phyloP scores from a whole-genome alignment of 2,329 filamentous ascomycete species.

The Sporothrix globosa region DNA sequence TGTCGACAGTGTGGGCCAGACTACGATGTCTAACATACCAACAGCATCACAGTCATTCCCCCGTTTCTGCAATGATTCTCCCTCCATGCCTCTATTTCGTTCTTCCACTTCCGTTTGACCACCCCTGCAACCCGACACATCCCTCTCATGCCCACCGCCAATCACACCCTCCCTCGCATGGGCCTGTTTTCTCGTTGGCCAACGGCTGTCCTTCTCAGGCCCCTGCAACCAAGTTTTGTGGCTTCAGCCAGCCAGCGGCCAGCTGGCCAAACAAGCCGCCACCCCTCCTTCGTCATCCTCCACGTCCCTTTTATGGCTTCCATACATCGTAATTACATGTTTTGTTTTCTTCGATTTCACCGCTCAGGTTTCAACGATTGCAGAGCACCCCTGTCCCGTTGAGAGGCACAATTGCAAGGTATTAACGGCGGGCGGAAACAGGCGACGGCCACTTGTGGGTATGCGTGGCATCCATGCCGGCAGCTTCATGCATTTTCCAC shows the following conservation, averaged over 20 bases:
- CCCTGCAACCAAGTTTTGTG: constrained; percentile 12
- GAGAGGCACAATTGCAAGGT: neutral
- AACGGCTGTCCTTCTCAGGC: constrained; percentile 10
- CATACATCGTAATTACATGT: neutral
- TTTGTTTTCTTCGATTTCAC: neutral
- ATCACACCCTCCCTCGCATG: constrained; percentile 26
- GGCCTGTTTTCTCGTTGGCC: constrained; percentile 22
- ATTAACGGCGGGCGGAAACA: constrained; percentile 13
- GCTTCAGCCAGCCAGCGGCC: neutral
- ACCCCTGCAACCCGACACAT: constrained; percentile 19
- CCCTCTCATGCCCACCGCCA: constrained; percentile 9
- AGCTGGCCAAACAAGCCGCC: neutral
- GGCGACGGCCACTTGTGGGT: constrained; percentile 18
- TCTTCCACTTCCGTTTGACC: constrained; percentile 14
- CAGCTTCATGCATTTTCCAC: constrained; percentile 10
- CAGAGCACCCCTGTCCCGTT: constrained; percentile 12
- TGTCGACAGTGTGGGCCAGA: neutral
- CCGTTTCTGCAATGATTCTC: neutral
- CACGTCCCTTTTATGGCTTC: constrained; percentile 5
- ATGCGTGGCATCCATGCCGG: constrained; percentile 20
- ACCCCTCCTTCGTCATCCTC: constrained; percentile 4
- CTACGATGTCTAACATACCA: neutral
- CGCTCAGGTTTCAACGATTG: constrained; percentile 8
- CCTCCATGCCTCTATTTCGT: neutral
- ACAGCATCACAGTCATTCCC: neutral